Evolutionary conservation across 495 filamentous ascomycete genomes (phyloP), one percentile per base, ranked within the genome.

Genomic region (Neurospora sublineolata): DNA sequence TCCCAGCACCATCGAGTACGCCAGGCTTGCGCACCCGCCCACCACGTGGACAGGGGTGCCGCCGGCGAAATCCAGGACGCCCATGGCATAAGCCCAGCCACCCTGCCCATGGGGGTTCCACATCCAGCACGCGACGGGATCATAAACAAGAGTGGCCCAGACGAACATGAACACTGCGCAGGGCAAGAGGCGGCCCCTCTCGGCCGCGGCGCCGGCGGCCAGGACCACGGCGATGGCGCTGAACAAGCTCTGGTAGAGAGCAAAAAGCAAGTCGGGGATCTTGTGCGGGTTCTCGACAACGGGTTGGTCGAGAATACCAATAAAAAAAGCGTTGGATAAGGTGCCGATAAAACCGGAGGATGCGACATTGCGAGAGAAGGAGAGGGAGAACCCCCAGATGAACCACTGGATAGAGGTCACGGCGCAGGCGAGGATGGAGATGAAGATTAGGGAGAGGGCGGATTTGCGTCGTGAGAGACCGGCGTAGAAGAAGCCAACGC

Each of bases 401-500:
- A 97, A 98, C 94, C 94, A 98, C 81, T 97, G 94, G 82, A 98
- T 96, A 27, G 89, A 91, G 11, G 93, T 89, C 64, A 98, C 91
- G 27, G 91, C 94, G 27, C 91, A 88, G 23, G 93, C 89, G 93
- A 97, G 97, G 78, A 97, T 86, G 30, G 93, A 97, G 36, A 97
- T 89, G 94, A 94, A 97, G 81, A 98, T 93, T 73, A 97, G 84
- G 7, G 93, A 97, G 42, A 98, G 86, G 12, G 94, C 94, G 0
- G 93, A 97, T 84, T 97, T 98, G 78, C 94, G 86, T 72, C 94
- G 90, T 23, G 94, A 94, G 37, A 97, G 91, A 72, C 94, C 94
- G 1, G 93, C 97, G 83, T 98, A 98, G 86, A 98, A 97, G 88
- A 98, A 97, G 58, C 93, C 94, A 80, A 98, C 93, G 73, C 94